phyloP scores from a whole-genome alignment of 805 yeast species.

The Trichomonascus vanleenenianus region DNA sequence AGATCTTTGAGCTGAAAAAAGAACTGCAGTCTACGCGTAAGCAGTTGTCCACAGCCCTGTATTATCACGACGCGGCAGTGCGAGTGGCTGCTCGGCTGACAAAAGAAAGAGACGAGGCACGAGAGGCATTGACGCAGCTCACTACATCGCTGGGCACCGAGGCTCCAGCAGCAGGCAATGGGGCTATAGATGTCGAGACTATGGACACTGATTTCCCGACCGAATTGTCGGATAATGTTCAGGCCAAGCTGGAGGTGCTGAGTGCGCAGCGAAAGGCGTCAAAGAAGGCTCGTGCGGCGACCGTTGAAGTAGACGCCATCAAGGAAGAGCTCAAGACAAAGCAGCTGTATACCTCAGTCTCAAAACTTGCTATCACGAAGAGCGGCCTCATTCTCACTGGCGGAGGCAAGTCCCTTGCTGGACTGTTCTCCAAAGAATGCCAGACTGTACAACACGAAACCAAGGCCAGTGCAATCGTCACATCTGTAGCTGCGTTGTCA shows the following conservation, averaged over 20 bases:
- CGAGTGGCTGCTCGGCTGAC: slow-evolving; percentile 71
- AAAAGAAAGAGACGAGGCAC: slow-evolving; percentile 70
- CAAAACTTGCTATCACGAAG: slow-evolving; percentile 5
- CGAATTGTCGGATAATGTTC: slow-evolving; percentile 4
- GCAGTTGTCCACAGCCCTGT: slow-evolving; percentile 69
- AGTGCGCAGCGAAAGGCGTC: neutral
- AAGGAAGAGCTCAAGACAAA: slow-evolving; percentile 12
- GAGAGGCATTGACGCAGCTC: slow-evolving; percentile 52
- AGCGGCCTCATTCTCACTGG: slow-evolving; percentile 11
- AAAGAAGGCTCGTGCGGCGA: slow-evolving; percentile 4
- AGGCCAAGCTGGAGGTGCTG: slow-evolving; percentile 8
- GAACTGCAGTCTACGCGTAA: slow-evolving; percentile 58
- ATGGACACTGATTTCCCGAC: slow-evolving; percentile 1
- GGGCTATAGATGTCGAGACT: slow-evolving; percentile 5
- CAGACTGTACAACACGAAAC: slow-evolving; percentile 1
- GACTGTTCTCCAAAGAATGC: slow-evolving; percentile 9
- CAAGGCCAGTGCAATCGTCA: slow-evolving; percentile 13
- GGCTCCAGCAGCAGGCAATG: slow-evolving; percentile 1
- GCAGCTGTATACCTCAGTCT: slow-evolving; percentile 14
- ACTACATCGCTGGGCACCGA: slow-evolving; percentile 18
- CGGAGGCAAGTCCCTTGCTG: slow-evolving; percentile 17
- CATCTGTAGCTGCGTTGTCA: slow-evolving; percentile 10
- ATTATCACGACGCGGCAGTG: slow-evolving; percentile 85
- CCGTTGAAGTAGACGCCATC: slow-evolving; percentile 4
- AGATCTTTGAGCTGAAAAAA: slow-evolving; percentile 66